Evolutionary conservation across 495 filamentous ascomycete species (phyloP).

Genomic region (Aspergillus steynii): DNA sequence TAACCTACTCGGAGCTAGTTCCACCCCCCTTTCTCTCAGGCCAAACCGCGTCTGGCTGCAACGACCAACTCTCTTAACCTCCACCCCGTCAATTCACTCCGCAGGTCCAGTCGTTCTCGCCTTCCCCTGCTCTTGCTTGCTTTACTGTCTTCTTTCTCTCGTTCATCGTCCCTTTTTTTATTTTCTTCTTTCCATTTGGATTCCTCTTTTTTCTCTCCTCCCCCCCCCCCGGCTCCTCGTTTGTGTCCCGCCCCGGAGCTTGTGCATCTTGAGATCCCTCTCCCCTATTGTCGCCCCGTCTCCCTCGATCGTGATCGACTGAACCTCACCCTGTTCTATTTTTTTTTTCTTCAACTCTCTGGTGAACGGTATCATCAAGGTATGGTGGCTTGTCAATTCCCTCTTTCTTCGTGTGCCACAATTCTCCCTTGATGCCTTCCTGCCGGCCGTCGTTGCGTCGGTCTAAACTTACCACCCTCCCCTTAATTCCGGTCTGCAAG

Average conservation of each 20-base stretch:
- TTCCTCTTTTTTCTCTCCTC: slow-evolving; percentile 17
- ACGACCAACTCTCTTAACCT: slow-evolving; percentile 18
- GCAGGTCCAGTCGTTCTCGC: slow-evolving; percentile 27
- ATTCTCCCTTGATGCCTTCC: slow-evolving; percentile 12
- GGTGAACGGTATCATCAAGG: slow-evolving; percentile 18
- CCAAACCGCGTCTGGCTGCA: slow-evolving; percentile 3
- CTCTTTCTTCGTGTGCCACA: slow-evolving; percentile 10
- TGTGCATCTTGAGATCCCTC: slow-evolving; percentile 13
- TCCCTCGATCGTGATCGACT: slow-evolving; percentile 20
- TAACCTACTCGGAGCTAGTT: background rate
- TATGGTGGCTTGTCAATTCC: slow-evolving; percentile 14
- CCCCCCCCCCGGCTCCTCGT: slow-evolving; percentile 6
- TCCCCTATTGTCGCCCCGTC: slow-evolving; percentile 21
- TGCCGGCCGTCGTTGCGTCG: background rate
- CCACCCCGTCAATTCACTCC: slow-evolving; percentile 22
- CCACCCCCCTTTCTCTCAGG: slow-evolving; percentile 11
- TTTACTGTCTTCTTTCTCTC: slow-evolving; percentile 26
- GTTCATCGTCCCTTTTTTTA: slow-evolving; percentile 25
- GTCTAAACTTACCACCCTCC: background rate
- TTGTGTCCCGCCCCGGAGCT: background rate
- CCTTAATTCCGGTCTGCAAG: slow-evolving; percentile 22
- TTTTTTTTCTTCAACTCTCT: background rate
- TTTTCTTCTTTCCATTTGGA: slow-evolving; percentile 12
- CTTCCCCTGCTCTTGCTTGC: slow-evolving; percentile 25
- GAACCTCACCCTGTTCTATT: slow-evolving; percentile 19